A percentile compares a stretch with the other conserved stretches of the same genome.
Conservation (phyloP, 2,329 filamentous ascomycete genomes). For the Pezicula carpinea region DNA sequence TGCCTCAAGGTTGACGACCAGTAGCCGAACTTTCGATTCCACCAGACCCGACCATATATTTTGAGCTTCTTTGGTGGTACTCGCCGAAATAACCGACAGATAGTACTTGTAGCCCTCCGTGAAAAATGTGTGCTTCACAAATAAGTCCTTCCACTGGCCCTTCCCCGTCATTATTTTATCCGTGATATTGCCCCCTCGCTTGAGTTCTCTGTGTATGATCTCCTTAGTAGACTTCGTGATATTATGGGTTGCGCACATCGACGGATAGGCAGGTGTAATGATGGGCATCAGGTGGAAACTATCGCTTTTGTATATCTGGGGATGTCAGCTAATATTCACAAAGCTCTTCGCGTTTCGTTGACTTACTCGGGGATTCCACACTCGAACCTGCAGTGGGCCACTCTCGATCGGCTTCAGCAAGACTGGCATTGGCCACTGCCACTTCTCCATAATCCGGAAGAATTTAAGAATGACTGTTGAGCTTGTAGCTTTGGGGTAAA, state of each 20-base stretch:
- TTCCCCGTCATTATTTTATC: constrained; percentile 75
- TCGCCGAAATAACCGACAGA: constrained; percentile 78
- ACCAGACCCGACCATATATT: constrained; percentile 87
- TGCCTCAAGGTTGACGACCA: constrained; percentile 78
- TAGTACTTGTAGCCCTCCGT: constrained; percentile 94
- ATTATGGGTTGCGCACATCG: constrained; percentile 97
- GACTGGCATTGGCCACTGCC: constrained; percentile 94
- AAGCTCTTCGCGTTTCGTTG: not conserved
- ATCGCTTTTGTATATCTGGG: constrained; percentile 41
- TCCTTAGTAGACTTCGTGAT: constrained; percentile 81
- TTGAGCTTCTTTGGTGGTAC: constrained; percentile 77
- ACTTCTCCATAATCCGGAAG: constrained; percentile 84
- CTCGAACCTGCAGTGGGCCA: constrained; percentile 72
- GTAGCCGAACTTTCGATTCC: constrained; percentile 84
- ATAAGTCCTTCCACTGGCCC: constrained; percentile 80
- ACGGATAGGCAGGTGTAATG: constrained; percentile 95
- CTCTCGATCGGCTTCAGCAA: constrained; percentile 84
- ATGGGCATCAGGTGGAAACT: constrained; percentile 92
- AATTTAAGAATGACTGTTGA: constrained; percentile 90
- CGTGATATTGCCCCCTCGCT: constrained; percentile 71
- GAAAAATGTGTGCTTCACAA: constrained; percentile 89
- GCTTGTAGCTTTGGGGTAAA: constrained; percentile 88
- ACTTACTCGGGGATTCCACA: constrained; percentile 88
- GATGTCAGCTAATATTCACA: constrained; percentile 21
- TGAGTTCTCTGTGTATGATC: constrained; percentile 78